A percentile compares a stretch with the other conserved stretches of the same genome.
Conservation (phyloP, 2,329 filamentous ascomycete genomes). For the Exophiala xenobiotica region DNA sequence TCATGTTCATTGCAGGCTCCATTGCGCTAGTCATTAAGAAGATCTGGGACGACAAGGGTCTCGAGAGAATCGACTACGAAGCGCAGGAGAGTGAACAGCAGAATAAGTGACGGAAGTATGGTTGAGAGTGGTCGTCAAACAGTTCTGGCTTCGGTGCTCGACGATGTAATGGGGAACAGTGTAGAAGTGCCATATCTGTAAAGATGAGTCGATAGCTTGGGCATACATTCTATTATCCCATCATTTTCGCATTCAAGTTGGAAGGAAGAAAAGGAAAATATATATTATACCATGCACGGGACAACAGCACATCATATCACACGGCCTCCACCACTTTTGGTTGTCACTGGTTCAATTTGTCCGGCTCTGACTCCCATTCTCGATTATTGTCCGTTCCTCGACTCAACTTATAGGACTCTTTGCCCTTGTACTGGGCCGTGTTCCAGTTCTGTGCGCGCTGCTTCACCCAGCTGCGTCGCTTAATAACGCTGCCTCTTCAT, state of each 20-base stretch:
- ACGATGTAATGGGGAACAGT: background rate
- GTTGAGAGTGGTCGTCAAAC: background rate
- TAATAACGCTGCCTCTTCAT: too few species aligned
- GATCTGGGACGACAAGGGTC: conserved; percentile 18
- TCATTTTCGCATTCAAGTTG: too few species aligned
- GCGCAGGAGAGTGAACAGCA: conserved; percentile 1
- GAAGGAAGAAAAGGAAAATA: too few species aligned
- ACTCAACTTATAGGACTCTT: conserved; percentile 15
- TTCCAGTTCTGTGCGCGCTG: conserved; percentile 18
- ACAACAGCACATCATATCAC: too few species aligned
- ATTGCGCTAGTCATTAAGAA: conserved; percentile 10
- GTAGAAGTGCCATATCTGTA: background rate
- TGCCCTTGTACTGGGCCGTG: conserved; percentile 15
- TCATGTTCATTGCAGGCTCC: conserved; percentile 17
- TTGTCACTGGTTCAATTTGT: too few species aligned
- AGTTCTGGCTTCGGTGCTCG: background rate
- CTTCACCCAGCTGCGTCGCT: conserved; percentile 16
- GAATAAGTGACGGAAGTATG: background rate
- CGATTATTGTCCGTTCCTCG: conserved; percentile 14
- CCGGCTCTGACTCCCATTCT: too few species aligned
- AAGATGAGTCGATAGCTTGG: background rate
- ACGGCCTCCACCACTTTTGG: too few species aligned
- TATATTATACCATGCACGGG: too few species aligned
- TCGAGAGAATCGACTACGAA: conserved; percentile 13
- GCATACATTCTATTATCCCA: too few species aligned